A percentile compares a stretch with the other conserved stretches of the same genome.
Evolutionary conservation across 495 filamentous ascomycete genomes (phyloP).

Genomic region (Bacidia rubella): DNA sequence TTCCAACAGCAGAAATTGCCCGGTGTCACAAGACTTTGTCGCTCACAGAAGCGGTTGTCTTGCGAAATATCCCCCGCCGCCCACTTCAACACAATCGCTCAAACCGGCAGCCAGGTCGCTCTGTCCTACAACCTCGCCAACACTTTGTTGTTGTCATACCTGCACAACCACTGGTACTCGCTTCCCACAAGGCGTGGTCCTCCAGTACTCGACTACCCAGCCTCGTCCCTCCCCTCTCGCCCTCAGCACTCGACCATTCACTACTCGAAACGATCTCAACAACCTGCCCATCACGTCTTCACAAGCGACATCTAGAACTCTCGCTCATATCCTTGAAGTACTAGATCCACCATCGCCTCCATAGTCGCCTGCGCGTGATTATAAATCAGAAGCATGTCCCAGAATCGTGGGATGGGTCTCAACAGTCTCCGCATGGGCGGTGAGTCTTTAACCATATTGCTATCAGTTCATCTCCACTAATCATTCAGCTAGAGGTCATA

Average conservation of each 20-base stretch:
- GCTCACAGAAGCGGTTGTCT: background rate
- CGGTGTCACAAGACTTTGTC: no score
- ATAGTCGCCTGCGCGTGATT: conserved; percentile 17
- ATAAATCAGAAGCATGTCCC: conserved; percentile 42
- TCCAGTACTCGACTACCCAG: background rate
- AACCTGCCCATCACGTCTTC: conserved; percentile 42
- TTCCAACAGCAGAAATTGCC: no score
- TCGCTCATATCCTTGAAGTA: conserved; percentile 32
- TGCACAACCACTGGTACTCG: background rate
- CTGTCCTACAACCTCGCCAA: background rate
- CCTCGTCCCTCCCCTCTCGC: background rate
- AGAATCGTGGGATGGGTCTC: conserved; percentile 62
- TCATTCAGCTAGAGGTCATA: conserved; percentile 61
- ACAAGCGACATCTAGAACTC: conserved; percentile 24
- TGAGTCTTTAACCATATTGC: conserved; percentile 30
- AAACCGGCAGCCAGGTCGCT: background rate
- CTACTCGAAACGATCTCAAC: conserved; percentile 12
- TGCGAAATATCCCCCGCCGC: background rate
- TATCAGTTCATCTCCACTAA: conserved; percentile 18
- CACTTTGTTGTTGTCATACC: background rate
- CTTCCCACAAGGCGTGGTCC: background rate
- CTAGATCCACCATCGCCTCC: conserved; percentile 34
- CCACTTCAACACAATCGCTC: background rate
- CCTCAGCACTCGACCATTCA: background rate
- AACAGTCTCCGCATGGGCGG: conserved; percentile 72